phyloP scores from a whole-genome alignment of 805 yeast genomes.

The Cyberlindnera samutprakarnensis region DNA sequence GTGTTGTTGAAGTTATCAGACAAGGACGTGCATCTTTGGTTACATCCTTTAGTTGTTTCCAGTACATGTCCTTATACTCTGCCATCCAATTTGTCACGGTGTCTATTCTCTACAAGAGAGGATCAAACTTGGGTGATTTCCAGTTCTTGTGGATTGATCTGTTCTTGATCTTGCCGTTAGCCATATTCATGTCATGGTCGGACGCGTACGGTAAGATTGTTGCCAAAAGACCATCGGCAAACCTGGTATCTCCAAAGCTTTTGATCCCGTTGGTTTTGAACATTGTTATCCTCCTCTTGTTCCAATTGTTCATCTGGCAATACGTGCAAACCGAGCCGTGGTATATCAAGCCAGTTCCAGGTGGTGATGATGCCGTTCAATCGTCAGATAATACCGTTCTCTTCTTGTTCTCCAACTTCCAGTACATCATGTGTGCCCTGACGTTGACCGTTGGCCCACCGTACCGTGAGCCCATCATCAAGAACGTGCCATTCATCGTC shows the following conservation, averaged over 20 bases:
- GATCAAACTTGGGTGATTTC: conserved; percentile 93
- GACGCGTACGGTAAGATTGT: conserved; percentile 57
- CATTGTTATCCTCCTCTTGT: conserved; percentile 51
- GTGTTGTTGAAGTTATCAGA: conserved; percentile 83
- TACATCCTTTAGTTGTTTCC: conserved; percentile 94
- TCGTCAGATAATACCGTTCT: conserved; percentile 86
- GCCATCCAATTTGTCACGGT: conserved; percentile 94
- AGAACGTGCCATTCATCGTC: conserved; percentile 62
- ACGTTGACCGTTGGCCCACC: conserved; percentile 93
- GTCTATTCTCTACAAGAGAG: conserved; percentile 74
- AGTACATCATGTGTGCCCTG: conserved; percentile 78
- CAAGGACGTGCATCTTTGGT: conserved; percentile 95
- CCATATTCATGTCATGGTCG: conserved; percentile 97
- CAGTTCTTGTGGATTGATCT: conserved; percentile 93
- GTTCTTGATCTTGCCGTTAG: conserved; percentile 85
- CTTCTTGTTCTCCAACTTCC: conserved; percentile 77
- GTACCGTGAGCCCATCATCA: conserved; percentile 66
- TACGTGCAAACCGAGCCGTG: conserved; percentile 52
- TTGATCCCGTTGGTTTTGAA: conserved; percentile 77
- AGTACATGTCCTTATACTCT: conserved; percentile 94
- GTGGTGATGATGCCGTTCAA: conserved; percentile 72
- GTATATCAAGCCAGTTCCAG: conserved; percentile 78
- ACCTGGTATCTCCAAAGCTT: conserved; percentile 82
- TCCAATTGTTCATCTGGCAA: conserved; percentile 67
- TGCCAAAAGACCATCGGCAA: conserved; percentile 85